Base-by-base conservation (phyloP, 257 asterid genomes). In the Capsicum baccatum region DNA sequence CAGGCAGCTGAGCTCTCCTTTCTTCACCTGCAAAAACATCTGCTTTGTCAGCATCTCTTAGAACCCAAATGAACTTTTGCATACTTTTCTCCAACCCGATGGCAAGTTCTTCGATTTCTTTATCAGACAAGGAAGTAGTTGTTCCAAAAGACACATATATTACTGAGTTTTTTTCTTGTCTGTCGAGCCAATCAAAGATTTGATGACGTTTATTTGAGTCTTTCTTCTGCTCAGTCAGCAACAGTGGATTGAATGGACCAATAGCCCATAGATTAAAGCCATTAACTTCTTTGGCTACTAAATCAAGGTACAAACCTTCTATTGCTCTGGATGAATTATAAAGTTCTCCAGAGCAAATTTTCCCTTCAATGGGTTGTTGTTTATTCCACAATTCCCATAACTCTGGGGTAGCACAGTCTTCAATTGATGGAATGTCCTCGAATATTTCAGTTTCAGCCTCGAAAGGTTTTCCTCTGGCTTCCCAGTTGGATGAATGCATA, bases 221-320 rank as follows among this genome's bases (percentile, higher is more conserved):
- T n/a, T n/a, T n/a, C n/a, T n/a, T n/a, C n/a, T n/a, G n/a, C 39
- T 47, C 50, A 0, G 35, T 66, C 3, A 88, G 12, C 0, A 12
- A 70, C 0, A 91, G 17, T 0, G 90, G 93, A 86, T 92, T 91
- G 48, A 91, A 91, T 8, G 96, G 93, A 54, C 97, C 97, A 16
- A 92, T 26, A 9, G 92, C 88, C 90, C 91, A 91, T 3, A 87
- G 89, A 42, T 86, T 89, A 26, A 26, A 26, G 73, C n/a, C 73
- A 83, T 85, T 78, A 15, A 48, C 66, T 3, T 60, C 48, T 50
- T 82, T 21, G 37, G 59, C 87, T 2, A 85, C 44, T 5, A 85
- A n/a, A 50, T 86, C 87, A 55, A 92, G 71, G 89, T 9, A 91
- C 39, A 79, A 64, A n/a, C 89, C 93, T 83, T 92, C 96, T 1